Evolutionary conservation across 2,329 filamentous ascomycete species (phyloP).

Genomic region (Ciborinia camelliae): DNA sequence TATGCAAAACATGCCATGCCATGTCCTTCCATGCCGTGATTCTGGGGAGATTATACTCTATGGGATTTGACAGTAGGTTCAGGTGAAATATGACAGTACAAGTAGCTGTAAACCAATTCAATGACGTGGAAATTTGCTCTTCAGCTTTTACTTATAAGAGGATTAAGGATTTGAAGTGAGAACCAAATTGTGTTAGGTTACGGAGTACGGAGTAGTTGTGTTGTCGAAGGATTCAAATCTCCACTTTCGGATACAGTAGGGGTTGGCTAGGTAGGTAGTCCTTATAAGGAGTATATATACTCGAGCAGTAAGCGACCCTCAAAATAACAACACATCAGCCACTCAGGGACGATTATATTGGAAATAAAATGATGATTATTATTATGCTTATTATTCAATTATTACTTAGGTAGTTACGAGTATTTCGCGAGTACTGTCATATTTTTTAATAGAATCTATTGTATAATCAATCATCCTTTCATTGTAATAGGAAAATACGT

Average conservation of each 20-base stretch:
- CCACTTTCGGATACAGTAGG: neutral
- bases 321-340: constrained; percentile 1
- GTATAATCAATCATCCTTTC: too few species aligned
- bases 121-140: constrained; percentile 17
- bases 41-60: constrained; percentile 4
- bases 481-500: neutral
- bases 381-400: neutral
- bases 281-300: too few species aligned
- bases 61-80: constrained; percentile 8
- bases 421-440: too few species aligned
- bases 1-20: neutral
- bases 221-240: constrained; percentile 2
- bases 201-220: too few species aligned
- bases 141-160: neutral
- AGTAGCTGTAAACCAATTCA: too few species aligned
- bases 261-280: too few species aligned
- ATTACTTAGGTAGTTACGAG: too few species aligned
- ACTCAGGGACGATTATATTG: neutral
- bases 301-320: neutral
- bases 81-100: too few species aligned
- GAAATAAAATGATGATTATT: constrained; percentile 4
- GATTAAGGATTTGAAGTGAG: neutral
- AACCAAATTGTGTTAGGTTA: constrained; percentile 8
- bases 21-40: too few species aligned
- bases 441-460: too few species aligned